Base-by-base conservation (phyloP, 495 filamentous ascomycete species). In the Penicillium arizonense region DNA sequence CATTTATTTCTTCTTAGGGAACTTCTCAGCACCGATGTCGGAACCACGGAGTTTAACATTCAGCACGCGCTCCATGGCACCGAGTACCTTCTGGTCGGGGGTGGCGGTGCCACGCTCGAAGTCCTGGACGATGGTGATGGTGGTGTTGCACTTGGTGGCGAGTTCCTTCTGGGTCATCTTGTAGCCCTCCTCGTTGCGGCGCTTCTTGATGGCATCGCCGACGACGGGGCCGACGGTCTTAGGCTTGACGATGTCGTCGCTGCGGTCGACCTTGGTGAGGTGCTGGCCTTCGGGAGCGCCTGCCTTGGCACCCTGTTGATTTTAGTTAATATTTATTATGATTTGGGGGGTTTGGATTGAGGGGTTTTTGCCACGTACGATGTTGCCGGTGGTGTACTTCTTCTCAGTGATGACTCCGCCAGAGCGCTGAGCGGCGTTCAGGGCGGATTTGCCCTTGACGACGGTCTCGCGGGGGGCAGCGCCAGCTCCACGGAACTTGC, bases 161-260 rank as follows among this genome's bases (percentile, higher is more conserved):
- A 97, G 84, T 61, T 97, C 91, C 78, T 94, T 95, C 80, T 97
- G 94, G 32, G 92, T 94, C 87, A 97, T 89, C 76, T 94, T 91
- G 71, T 76, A 78, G 50, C 75, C 76, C 52, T 84, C 85, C 64
- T 84, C 88, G 77, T 75, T 88, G 35, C 90, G 85, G 51, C 83
- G 82, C 63, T 81, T 78, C 59, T 82, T 81, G 81, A 98, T 96
- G 21, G 87, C 90, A 52, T 87, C 81, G 55, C 87, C 91, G 54
- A 97, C 90, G 45, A 82, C 77, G 55, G 75, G 69, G 60, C 91
- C 90, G 43, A 97, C 81, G 47, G 90, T 96, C 73, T 91, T 92
- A 60, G 91, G 91, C 77, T 96, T 96, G 70, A 97, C 84, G 75
- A 97, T 96, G 69, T 97, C 94, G 80, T 97, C 95, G 70, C 85